A percentile compares a stretch with the other conserved stretches of the same genome.
Evolutionary conservation across 1,139 yeast species (phyloP).

Genomic region (Pichia sp.): DNA sequence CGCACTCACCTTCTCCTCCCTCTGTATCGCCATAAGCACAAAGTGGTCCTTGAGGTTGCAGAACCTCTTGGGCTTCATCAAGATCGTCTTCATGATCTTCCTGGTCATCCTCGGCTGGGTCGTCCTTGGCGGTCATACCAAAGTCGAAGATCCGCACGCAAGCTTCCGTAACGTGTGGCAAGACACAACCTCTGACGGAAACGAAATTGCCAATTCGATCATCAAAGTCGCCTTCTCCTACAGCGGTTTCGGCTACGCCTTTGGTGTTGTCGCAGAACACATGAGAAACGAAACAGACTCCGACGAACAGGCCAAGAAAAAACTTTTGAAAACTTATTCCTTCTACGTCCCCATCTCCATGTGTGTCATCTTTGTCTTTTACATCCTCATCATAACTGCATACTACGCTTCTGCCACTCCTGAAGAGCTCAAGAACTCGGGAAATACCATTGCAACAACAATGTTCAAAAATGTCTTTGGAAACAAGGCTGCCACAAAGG

Average conservation of each 20-base stretch:
- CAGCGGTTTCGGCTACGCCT: conserved; percentile 39
- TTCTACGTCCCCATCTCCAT: conserved; percentile 37
- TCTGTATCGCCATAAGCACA: conserved; percentile 33
- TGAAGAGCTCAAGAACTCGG: conserved; percentile 34
- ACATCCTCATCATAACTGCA: conserved; percentile 37
- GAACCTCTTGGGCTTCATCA: conserved; percentile 38
- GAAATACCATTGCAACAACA: conserved; percentile 35
- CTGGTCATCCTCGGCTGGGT: conserved; percentile 38
- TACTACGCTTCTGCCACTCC: conserved; percentile 37
- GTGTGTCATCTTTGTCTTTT: conserved; percentile 35
- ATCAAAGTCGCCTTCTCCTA: conserved; percentile 42
- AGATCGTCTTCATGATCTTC: conserved; percentile 37
- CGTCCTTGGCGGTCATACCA: conserved; percentile 39
- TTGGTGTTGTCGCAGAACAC: conserved; percentile 39
- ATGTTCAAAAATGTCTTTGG: conserved; percentile 37
- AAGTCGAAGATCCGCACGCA: conserved; percentile 32
- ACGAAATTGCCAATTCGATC: conserved; percentile 41
- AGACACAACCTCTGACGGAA: conserved; percentile 41
- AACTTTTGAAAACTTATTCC: conserved; percentile 31
- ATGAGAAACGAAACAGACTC: conserved; percentile 27
- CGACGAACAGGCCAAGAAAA: conserved; percentile 35
- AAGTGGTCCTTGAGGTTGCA: conserved; percentile 36
- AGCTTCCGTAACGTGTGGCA: conserved; percentile 35
- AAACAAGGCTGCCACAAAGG: conserved; percentile 32
- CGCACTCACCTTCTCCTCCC: conserved; percentile 33